A percentile compares a stretch with the other conserved stretches of the same genome.
These are phyloP conservation scores for Linaria vulgaris DNA, from an alignment of 257 asterid species.

Conservation along the genomic window DNA sequence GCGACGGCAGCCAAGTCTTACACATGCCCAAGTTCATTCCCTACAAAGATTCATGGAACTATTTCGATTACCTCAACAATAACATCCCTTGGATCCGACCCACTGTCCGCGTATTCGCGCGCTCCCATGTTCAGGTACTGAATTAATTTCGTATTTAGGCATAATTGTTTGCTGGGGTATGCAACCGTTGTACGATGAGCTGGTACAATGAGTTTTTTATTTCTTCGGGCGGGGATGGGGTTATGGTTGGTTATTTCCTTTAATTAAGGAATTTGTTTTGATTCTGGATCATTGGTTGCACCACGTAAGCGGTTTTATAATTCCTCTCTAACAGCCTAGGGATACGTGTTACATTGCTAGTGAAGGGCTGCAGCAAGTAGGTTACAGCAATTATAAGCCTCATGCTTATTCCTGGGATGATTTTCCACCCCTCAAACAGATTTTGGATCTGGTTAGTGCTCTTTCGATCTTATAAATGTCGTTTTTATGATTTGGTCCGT, in stretches of 20 bases:
- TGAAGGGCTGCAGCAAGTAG: slow-evolving; percentile 65
- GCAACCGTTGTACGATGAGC: no score
- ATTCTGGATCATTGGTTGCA: no score
- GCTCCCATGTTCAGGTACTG: slow-evolving; percentile 68
- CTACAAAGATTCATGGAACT: slow-evolving; percentile 64
- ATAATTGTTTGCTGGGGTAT: no score
- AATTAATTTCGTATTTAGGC: no score
- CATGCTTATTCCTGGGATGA: slow-evolving; percentile 88
- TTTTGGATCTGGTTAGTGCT: slow-evolving; percentile 59
- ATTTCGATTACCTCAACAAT: slow-evolving; percentile 70
- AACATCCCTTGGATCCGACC: slow-evolving; percentile 96
- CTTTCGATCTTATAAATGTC: slow-evolving; percentile 1
- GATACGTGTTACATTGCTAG: slow-evolving; percentile 82
- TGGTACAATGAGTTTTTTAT: no score
- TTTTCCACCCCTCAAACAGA: slow-evolving; percentile 74
- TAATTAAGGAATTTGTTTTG: no score
- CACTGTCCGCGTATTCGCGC: slow-evolving; percentile 77
- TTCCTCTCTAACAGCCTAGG: slow-evolving; percentile 56
- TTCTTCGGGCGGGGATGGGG: no score
- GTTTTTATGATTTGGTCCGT: not conserved
- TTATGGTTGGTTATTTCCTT: no score
- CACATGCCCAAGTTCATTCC: slow-evolving; percentile 59
- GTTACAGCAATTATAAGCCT: slow-evolving; percentile 81
- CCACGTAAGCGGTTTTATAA: not conserved
- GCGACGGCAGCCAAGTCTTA: slow-evolving; percentile 60